Percentiles rank a stretch among this genome's conserved stretches.
These are phyloP conservation scores for Aquilaria malaccensis DNA, from an alignment of 345 rosid species.

Conservation along the genomic window DNA sequence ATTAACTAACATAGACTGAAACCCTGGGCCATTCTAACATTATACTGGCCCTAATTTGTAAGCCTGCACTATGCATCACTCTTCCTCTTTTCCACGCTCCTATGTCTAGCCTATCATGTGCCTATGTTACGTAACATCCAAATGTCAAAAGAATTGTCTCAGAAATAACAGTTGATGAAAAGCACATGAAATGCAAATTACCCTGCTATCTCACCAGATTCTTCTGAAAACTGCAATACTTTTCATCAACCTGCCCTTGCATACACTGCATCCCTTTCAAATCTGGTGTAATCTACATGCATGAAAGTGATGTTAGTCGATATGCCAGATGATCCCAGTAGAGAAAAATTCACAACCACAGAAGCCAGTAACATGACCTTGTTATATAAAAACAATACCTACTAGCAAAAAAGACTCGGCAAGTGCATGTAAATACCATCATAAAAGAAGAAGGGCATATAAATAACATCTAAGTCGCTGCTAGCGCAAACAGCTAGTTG, in stretches of 20 bases:
- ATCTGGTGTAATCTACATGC: slow-evolving; percentile 34
- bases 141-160: not conserved
- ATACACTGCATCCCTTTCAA: slow-evolving; percentile 28
- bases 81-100: too few relatives aligned
- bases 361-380: not conserved
- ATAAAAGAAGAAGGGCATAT: not conserved
- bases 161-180: slow-evolving; percentile 8
- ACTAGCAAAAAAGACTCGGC: not conserved
- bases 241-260: slow-evolving; percentile 32
- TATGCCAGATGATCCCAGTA: slow-evolving; percentile 3
- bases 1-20: too few relatives aligned
- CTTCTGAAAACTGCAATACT: slow-evolving; percentile 26
- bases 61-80: too few relatives aligned
- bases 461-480: too few relatives aligned
- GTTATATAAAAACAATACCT: not conserved
- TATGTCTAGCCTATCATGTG: too few relatives aligned
- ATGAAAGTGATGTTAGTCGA: slow-evolving; percentile 15
- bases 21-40: too few relatives aligned
- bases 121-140: too few relatives aligned
- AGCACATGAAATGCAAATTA: slow-evolving; percentile 28
- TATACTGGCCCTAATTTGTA: too few relatives aligned
- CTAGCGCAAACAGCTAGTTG: not conserved
- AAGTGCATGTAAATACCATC: not conserved
- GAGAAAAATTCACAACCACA: not conserved
- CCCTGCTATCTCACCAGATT: slow-evolving; percentile 43